Base-by-base conservation (phyloP, 345 rosid genomes). In the Citrus cavaleriei region DNA sequence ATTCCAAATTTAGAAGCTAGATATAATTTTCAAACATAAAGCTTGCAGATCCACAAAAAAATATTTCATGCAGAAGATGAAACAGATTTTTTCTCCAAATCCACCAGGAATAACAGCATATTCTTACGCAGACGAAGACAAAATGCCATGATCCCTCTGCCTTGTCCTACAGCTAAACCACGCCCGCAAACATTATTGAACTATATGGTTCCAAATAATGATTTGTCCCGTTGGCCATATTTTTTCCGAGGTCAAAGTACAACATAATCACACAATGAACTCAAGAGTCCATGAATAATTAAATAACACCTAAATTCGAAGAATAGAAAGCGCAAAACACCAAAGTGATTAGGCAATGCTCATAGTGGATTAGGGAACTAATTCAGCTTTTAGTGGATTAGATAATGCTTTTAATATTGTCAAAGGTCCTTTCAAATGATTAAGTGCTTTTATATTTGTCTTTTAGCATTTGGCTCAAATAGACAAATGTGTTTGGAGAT, bases 71-170 rank as follows among this genome's bases (percentile, higher is more conserved):
- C 70, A 68, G 68, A 9, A 1, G 25, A 28, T 67, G 49, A 40
- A 67, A 51, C 72, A 78, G 59, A 80, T 73, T 34, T 65, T 38
- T 38, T 27, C 49, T 55, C 38, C 65, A 73, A 68, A 55, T 14
- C 63, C 55, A 51, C 76, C 19, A 37, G 60, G 32, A 72, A 71
- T 10, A 57, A 28, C 49, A 72, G 78, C 81, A 85, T 78, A 82
- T 78, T 78, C 76, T 73, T 73, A 72, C 68, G 40, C 54, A 79
- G 70, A 73, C 73, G 32, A 77, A 78, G 84, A 83, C 85, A 87
- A 83, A 71, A 67, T 19, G 24, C 70, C 59, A 76, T 24, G 58
- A 78, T 37, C 65, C 37, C 60, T 64, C 75, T 24, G 58, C 73
- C 74, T 87, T 82, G 80, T 79, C 66, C 42, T 73, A 24, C 79